These are phyloP conservation scores for Brassica juncea DNA, from an alignment of 345 rosid genomes.

Conservation along the genomic window DNA sequence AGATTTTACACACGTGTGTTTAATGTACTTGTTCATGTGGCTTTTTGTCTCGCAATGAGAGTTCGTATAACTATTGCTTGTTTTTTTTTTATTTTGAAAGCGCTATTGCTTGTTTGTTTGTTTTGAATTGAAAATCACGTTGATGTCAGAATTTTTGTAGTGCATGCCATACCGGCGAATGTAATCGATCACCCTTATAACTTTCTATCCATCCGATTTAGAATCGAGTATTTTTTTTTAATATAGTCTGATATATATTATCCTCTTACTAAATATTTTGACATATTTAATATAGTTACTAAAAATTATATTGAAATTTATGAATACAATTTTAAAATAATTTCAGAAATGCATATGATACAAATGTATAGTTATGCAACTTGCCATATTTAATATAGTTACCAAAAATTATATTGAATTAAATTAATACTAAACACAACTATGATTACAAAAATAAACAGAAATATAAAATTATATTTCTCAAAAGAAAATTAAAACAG, in stretches of 20 bases:
- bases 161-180: neutral
- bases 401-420: no score
- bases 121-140: neutral
- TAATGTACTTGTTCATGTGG: neutral
- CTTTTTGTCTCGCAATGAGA: neutral
- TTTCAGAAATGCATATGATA: no score
- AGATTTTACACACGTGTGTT: conserved; percentile 17
- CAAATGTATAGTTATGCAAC: no score
- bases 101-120: neutral
- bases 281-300: no score
- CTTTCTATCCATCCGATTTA: neutral
- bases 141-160: neutral
- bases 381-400: no score
- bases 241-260: neutral
- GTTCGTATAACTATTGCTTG: neutral
- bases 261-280: neutral
- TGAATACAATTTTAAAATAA: no score
- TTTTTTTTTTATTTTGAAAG: neutral
- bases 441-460: no score
- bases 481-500: no score
- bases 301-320: no score
- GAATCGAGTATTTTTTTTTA: neutral
- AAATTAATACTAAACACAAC: no score
- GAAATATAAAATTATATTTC: no score
- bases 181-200: neutral